These are phyloP conservation scores for Metschnikowia peoriensis DNA, from an alignment of 805 yeast genomes.

Conservation along the genomic window DNA sequence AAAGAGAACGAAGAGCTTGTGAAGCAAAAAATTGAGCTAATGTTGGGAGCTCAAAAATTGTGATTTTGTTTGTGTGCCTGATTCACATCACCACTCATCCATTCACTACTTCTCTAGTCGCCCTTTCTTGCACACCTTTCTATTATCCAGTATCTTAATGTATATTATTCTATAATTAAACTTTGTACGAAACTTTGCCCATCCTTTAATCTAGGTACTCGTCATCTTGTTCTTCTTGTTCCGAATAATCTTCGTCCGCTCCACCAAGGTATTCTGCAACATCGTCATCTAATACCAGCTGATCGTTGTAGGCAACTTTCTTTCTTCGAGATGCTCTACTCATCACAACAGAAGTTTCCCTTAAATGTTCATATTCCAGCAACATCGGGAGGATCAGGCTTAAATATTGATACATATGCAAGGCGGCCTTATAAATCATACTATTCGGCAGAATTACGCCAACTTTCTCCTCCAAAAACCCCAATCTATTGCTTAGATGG, in stretches of 20 bases:
- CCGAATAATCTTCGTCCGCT: conserved; percentile 14
- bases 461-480: conserved; percentile 8
- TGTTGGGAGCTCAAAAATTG: conserved; percentile 50
- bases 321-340: conserved; percentile 16
- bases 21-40: conserved; percentile 72
- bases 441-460: conserved; percentile 18
- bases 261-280: conserved; percentile 7
- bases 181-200: neutral
- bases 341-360: conserved; percentile 4
- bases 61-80: neutral
- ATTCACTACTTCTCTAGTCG: too few species aligned
- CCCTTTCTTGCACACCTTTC: neutral
- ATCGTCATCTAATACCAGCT: conserved; percentile 8
- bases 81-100: too few species aligned
- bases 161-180: neutral
- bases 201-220: conserved; percentile 8
- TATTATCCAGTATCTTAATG: neutral
- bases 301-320: conserved; percentile 14
- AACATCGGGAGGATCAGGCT: conserved; percentile 28
- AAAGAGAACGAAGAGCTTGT: conserved; percentile 65
- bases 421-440: conserved; percentile 26
- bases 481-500: conserved; percentile 24
- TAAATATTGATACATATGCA: conserved; percentile 30
- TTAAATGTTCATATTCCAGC: conserved; percentile 13
- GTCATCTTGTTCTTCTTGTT: conserved; percentile 15